Percentiles rank a stretch among this genome's conserved stretches.
Conservation (phyloP, 1,284 basidiomycete genomes). For the Cystobasidiaceae sp. region DNA sequence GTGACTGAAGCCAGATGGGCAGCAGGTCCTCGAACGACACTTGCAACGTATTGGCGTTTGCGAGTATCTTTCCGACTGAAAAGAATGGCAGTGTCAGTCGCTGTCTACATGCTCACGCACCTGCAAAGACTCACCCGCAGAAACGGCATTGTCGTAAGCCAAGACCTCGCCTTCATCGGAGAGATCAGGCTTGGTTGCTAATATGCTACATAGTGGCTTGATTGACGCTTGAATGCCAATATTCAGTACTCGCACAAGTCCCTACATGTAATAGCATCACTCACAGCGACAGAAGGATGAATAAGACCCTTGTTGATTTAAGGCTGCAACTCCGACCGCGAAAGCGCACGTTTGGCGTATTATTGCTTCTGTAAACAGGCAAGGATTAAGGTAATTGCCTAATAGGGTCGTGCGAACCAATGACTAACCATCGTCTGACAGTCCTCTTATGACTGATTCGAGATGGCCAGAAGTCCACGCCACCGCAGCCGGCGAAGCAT, state of each 20-base stretch:
- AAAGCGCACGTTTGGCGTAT: conserved; percentile 9
- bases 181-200: not conserved
- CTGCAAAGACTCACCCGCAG: conserved; percentile 6
- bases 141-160: conserved; percentile 25
- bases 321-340: conserved; percentile 20
- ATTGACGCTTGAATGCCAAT: conserved; percentile 7
- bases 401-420: not conserved
- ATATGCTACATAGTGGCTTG: not conserved
- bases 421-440: not conserved
- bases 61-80: conserved; percentile 18
- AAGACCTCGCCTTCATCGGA: not conserved
- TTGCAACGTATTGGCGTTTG: not conserved
- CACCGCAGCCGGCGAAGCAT: conserved; percentile 15
- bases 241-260: not conserved
- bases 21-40: not conserved
- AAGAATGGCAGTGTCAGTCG: not conserved
- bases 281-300: conserved; percentile 10
- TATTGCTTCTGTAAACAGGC: not conserved
- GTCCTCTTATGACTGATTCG: not conserved
- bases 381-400: not conserved
- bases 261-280: not conserved
- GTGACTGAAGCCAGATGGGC: conserved; percentile 1
- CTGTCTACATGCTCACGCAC: not conserved
- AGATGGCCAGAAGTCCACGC: conserved; percentile 19
- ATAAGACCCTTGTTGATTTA: conserved; percentile 13